phyloP scores from a whole-genome alignment of 805 yeast species.

The Kluyveromyces starmeri region DNA sequence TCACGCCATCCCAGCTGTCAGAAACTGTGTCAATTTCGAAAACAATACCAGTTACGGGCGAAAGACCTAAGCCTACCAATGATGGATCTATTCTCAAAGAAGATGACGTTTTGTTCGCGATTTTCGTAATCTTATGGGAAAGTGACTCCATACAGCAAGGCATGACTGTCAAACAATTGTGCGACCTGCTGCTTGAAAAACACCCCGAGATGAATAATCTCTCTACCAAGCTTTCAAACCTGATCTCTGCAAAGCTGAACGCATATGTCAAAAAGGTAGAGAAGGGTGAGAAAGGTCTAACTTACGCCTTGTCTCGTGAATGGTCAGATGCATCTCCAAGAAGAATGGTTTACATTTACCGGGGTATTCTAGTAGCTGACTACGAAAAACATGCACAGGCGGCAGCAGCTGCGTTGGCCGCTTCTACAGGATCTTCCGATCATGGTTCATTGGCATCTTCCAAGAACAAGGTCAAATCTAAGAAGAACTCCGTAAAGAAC shows the following conservation, averaged over 20 bases:
- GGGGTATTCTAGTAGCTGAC: slow-evolving; percentile 70
- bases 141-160: slow-evolving; percentile 63
- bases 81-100: slow-evolving; percentile 49
- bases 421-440: slow-evolving; percentile 2
- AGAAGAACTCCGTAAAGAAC: slow-evolving; percentile 3
- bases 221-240: slow-evolving; percentile 70
- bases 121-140: slow-evolving; percentile 62
- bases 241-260: slow-evolving; percentile 74
- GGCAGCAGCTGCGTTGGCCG: slow-evolving; percentile 23
- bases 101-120: slow-evolving; percentile 68
- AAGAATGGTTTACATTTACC: slow-evolving; percentile 80
- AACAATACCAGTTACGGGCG: slow-evolving; percentile 73
- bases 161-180: slow-evolving; percentile 84
- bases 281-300: slow-evolving; percentile 65
- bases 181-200: slow-evolving; percentile 62
- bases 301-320: slow-evolving; percentile 71
- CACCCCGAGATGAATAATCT: slow-evolving; percentile 81
- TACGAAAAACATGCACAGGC: slow-evolving; percentile 63
- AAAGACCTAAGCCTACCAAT: slow-evolving; percentile 61
- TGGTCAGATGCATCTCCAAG: slow-evolving; percentile 90
- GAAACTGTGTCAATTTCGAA: slow-evolving; percentile 46
- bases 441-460: slow-evolving; percentile 2
- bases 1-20: slow-evolving; percentile 39
- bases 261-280: slow-evolving; percentile 82
- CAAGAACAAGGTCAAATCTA: slow-evolving; percentile 4